Percentiles rank a stretch among this genome's conserved stretches.
These are phyloP conservation scores for Ogataea pilisensis DNA, from an alignment of 805 yeast species.

Conservation along the genomic window DNA sequence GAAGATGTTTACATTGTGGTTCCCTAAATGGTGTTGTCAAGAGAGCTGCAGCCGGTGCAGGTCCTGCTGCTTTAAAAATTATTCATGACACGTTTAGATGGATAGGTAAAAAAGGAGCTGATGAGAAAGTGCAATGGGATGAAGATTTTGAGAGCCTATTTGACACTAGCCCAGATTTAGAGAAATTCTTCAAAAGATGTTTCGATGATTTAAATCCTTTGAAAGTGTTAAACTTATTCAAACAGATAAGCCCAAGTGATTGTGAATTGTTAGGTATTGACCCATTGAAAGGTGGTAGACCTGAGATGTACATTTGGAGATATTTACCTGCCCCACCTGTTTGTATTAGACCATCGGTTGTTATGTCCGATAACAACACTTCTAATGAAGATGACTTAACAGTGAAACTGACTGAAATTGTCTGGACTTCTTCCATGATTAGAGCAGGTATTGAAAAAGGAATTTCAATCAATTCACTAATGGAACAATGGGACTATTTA, in stretches of 20 bases:
- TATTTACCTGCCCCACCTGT: slow-evolving; percentile 99
- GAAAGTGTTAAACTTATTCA: slow-evolving; percentile 81
- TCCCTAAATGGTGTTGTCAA: slow-evolving; percentile 95
- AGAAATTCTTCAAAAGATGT: slow-evolving; percentile 78
- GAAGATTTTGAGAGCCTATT: slow-evolving; percentile 76
- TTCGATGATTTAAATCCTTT: slow-evolving; percentile 93
- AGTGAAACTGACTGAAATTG: slow-evolving; percentile 92
- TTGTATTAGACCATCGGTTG: slow-evolving; percentile 95
- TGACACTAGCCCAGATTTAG: slow-evolving; percentile 78
- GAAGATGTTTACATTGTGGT: slow-evolving; percentile 85
- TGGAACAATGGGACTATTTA: slow-evolving; percentile 99
- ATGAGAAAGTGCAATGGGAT: slow-evolving; percentile 85
- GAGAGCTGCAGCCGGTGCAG: slow-evolving; percentile 88
- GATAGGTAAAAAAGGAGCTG: slow-evolving; percentile 85
- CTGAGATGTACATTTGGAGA: slow-evolving; percentile 95
- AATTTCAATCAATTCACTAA: slow-evolving; percentile 82
- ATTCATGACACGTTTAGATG: slow-evolving; percentile 95
- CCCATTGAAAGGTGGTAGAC: slow-evolving; percentile 83
- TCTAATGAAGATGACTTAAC: slow-evolving; percentile 97
- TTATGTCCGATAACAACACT: slow-evolving; percentile 83
- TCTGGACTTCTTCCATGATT: slow-evolving; percentile 92
- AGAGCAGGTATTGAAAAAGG: slow-evolving; percentile 95
- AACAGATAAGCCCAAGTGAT: slow-evolving; percentile 79
- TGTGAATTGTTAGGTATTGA: slow-evolving; percentile 92
- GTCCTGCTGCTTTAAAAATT: slow-evolving; percentile 90